A percentile compares a stretch with the other conserved stretches of the same genome.
These are phyloP conservation scores for Neurospora sp. DNA, from an alignment of 495 filamentous ascomycete genomes.

Conservation along the genomic window DNA sequence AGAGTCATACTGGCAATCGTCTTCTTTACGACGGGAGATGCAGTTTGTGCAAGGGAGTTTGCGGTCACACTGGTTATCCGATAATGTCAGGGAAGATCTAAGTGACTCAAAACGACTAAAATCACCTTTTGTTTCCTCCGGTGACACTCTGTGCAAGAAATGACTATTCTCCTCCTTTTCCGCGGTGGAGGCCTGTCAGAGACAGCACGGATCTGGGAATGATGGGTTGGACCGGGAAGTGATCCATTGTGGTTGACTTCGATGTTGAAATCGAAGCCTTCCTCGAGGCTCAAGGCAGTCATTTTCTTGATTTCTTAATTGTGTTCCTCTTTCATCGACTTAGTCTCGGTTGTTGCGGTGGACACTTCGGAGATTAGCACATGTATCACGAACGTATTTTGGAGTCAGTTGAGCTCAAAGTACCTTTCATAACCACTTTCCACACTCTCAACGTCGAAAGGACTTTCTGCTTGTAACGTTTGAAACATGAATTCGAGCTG, in stretches of 20 bases:
- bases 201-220: neutral
- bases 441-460: neutral
- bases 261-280: neutral
- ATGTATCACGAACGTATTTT: neutral
- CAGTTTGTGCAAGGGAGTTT: constrained; percentile 54
- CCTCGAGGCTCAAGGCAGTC: neutral
- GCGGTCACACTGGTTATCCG: too few species aligned
- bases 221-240: neutral
- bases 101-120: too few species aligned
- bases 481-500: neutral
- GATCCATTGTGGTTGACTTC: neutral
- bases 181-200: constrained; percentile 24
- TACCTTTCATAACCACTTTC: neutral
- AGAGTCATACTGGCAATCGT: constrained; percentile 41
- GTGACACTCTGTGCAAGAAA: constrained; percentile 55
- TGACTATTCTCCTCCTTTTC: constrained; percentile 51
- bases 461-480: neutral
- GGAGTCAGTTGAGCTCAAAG: neutral
- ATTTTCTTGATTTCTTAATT: neutral
- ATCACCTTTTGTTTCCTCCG: constrained; percentile 56
- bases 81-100: too few species aligned
- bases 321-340: neutral
- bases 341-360: neutral
- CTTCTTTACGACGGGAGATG: constrained; percentile 39
- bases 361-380: neutral